Percentiles rank a stretch among this genome's conserved stretches.
Conservation (phyloP, 202 grass and related monocot species). For the Panicum hallii region DNA sequence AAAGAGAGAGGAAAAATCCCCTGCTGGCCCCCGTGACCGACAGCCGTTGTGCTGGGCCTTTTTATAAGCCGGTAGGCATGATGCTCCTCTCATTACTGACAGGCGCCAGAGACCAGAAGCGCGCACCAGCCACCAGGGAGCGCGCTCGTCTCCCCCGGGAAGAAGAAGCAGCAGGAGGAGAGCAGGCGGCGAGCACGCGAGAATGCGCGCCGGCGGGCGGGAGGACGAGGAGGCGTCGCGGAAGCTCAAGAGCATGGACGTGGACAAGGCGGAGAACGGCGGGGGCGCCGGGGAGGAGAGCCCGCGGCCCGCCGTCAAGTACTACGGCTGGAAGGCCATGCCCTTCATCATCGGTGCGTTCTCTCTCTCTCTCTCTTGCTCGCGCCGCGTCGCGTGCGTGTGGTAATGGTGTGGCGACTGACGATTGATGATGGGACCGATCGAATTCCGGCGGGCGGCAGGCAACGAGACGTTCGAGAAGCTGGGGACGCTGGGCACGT, state of each 20-base stretch:
- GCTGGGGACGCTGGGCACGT: constrained; percentile 77
- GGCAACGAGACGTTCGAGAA: constrained; percentile 99
- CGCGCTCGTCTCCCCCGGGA: not conserved
- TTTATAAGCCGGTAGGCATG: constrained; percentile 45
- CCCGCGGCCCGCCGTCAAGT: constrained; percentile 52
- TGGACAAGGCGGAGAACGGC: constrained; percentile 66
- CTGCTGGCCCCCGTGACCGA: constrained; percentile 11
- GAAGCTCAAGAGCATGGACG: constrained; percentile 69
- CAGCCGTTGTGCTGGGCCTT: not conserved
- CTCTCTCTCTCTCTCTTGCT: not conserved
- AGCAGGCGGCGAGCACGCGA: not conserved
- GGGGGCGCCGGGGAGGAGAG: constrained; percentile 20
- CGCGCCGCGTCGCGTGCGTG: too few species aligned
- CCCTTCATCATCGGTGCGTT: constrained; percentile 83
- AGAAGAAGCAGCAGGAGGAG: not conserved
- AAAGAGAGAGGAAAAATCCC: not conserved
- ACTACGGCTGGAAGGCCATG: constrained; percentile 87
- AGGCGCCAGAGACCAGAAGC: not conserved
- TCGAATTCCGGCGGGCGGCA: constrained; percentile 2
- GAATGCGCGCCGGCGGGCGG: constrained; percentile 47
- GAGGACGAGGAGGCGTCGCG: constrained; percentile 55
- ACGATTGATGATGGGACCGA: not conserved
- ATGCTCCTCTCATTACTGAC: constrained; percentile 36
- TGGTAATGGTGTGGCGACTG: not conserved
- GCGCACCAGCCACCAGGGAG: too few species aligned